A percentile compares a stretch with the other conserved stretches of the same genome.
phyloP scores from a whole-genome alignment of 371 early-diverging fungal genomes.

The Rhizopus stolonifer region DNA sequence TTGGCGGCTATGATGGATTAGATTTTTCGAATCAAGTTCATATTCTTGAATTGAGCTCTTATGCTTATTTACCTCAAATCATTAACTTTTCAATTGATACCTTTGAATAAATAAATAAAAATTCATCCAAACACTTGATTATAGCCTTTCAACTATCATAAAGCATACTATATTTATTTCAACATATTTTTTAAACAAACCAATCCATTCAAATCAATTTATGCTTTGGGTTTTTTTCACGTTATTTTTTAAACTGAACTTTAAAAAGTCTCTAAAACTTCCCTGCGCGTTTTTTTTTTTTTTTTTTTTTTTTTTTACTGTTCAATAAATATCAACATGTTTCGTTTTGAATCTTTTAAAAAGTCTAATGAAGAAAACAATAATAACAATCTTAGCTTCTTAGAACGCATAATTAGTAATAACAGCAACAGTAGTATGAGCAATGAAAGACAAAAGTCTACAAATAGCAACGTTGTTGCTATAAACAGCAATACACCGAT shows the following conservation, averaged over 20 bases:
- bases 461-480: slow-evolving; percentile 3
- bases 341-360: slow-evolving; percentile 36
- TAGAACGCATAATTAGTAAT: slow-evolving; percentile 33
- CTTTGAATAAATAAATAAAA: slow-evolving; percentile 3
- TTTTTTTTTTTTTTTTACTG: slow-evolving; percentile 1
- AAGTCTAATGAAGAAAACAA: slow-evolving; percentile 3
- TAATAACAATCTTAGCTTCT: slow-evolving; percentile 12
- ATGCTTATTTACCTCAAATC: slow-evolving; percentile 72
- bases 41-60: slow-evolving; percentile 75
- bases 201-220: no score
- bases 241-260: no score
- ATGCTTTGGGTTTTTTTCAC: no score
- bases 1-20: slow-evolving; percentile 87
- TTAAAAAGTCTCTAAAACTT: no score
- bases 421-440: background rate
- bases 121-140: background rate
- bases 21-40: slow-evolving; percentile 77
- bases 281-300: slow-evolving; percentile 1
- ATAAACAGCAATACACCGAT: slow-evolving; percentile 24
- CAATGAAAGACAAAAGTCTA: background rate
- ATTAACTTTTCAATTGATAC: slow-evolving; percentile 51
- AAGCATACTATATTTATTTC: no score
- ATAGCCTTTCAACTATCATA: no score
- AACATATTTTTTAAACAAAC: no score
- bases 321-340: slow-evolving; percentile 24